These are phyloP conservation scores for Pyrus betulifolia DNA, from an alignment of 306 rosid species.

Conservation along the genomic window DNA sequence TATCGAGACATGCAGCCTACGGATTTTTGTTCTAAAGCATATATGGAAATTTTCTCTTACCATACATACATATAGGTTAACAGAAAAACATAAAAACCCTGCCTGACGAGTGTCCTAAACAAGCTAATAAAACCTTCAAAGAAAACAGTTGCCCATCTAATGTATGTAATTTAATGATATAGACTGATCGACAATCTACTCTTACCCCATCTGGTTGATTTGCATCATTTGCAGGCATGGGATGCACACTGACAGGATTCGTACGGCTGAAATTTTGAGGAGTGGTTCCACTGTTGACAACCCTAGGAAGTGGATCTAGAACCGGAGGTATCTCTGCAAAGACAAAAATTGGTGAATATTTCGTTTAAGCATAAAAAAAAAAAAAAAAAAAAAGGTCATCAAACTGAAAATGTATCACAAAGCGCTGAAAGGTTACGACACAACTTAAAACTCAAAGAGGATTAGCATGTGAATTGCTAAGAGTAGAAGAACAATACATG, in stretches of 20 bases:
- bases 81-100: background rate
- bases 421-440: background rate
- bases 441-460: background rate
- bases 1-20: background rate
- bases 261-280: constrained; percentile 26
- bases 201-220: constrained; percentile 44
- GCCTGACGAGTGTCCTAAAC: background rate
- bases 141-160: background rate
- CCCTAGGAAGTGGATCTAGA: constrained; percentile 47
- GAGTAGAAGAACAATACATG: background rate
- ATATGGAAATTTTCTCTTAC: background rate
- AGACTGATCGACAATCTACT: constrained; percentile 3
- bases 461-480: background rate
- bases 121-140: background rate
- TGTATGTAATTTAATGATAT: constrained; percentile 11
- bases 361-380: background rate
- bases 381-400: too few relatives aligned
- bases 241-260: constrained; percentile 44
- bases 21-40: background rate
- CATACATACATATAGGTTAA: background rate
- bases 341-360: constrained; percentile 11
- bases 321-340: constrained; percentile 60
- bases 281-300: constrained; percentile 39
- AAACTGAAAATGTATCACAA: background rate
- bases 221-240: constrained; percentile 39